A percentile compares a stretch with the other conserved stretches of the same genome.
Evolutionary conservation across 129 eudicot species (phyloP).

Genomic region (Heracleum sosnowskyi): DNA sequence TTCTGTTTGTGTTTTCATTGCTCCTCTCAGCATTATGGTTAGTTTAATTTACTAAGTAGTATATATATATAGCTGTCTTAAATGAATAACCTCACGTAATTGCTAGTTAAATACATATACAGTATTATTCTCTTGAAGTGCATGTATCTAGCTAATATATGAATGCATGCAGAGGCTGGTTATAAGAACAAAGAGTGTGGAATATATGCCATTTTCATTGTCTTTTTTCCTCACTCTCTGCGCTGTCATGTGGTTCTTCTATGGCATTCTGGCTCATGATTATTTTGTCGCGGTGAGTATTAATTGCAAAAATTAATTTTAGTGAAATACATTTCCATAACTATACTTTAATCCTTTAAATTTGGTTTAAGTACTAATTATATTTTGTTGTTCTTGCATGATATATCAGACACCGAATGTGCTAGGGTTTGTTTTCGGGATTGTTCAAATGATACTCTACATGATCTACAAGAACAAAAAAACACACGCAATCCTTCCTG

Average conservation of each 20-base stretch:
- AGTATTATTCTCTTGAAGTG: too few species aligned
- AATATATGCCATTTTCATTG: constrained; percentile 64
- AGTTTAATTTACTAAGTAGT: background rate
- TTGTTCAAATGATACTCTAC: constrained; percentile 6
- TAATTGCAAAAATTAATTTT: too few species aligned
- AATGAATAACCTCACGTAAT: too few species aligned
- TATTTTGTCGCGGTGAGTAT: constrained; percentile 52
- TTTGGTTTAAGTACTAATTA: background rate
- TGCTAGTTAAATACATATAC: too few species aligned
- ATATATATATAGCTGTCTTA: too few species aligned
- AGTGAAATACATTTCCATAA: background rate
- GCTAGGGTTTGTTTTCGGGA: constrained; percentile 9
- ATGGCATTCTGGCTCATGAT: constrained; percentile 53
- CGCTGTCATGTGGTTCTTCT: constrained; percentile 76
- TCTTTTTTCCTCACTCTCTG: constrained; percentile 53
- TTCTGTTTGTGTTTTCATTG: constrained; percentile 65
- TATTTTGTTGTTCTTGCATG: background rate
- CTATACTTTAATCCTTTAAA: too few species aligned
- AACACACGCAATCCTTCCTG: background rate
- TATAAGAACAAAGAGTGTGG: constrained; percentile 59
- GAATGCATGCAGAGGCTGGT: constrained; percentile 44
- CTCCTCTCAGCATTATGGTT: constrained; percentile 88
- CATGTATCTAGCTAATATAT: background rate
- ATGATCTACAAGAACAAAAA: constrained; percentile 7
- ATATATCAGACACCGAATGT: constrained; percentile 15